These are phyloP conservation scores for Corynascus novoguineensis DNA, from an alignment of 495 filamentous ascomycete species.

Conservation along the genomic window DNA sequence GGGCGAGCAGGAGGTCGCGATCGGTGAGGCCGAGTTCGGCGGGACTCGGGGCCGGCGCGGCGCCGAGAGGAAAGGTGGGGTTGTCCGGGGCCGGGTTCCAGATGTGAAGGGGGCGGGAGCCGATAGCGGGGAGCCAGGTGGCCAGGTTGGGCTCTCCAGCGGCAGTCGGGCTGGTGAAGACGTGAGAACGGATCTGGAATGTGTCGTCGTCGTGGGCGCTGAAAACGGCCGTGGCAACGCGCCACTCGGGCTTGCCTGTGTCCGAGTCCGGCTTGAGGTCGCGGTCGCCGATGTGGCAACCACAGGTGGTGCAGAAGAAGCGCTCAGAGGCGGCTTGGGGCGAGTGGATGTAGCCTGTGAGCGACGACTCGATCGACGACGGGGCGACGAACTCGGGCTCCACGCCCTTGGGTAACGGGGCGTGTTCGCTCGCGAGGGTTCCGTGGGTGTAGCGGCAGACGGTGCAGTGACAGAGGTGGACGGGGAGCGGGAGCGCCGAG, in stretches of 20 bases:
- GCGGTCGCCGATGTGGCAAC: slow-evolving; percentile 52
- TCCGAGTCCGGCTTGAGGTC: slow-evolving; percentile 36
- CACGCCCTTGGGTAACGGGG: slow-evolving; percentile 31
- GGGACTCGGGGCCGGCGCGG: background rate
- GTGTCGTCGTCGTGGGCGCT: slow-evolving; percentile 24
- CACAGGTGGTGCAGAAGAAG: slow-evolving; percentile 66
- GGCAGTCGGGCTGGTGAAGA: slow-evolving; percentile 30
- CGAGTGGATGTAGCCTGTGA: slow-evolving; percentile 49
- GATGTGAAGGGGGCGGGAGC: slow-evolving; percentile 28
- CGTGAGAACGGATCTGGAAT: slow-evolving; percentile 38
- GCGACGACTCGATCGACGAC: slow-evolving; percentile 30
- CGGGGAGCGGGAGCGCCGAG: slow-evolving; percentile 31
- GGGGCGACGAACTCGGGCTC: slow-evolving; percentile 30
- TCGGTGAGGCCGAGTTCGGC: slow-evolving; percentile 12
- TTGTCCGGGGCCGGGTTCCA: slow-evolving; percentile 25
- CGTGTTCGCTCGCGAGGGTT: slow-evolving; percentile 50
- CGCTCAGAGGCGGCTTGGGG: slow-evolving; percentile 39
- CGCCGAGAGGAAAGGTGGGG: slow-evolving; percentile 18
- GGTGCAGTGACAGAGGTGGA: slow-evolving; percentile 60
- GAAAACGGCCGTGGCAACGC: slow-evolving; percentile 30
- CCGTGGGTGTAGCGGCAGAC: slow-evolving; percentile 57
- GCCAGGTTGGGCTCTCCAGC: slow-evolving; percentile 33
- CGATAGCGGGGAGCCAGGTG: slow-evolving; percentile 40
- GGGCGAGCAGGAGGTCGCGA: slow-evolving; percentile 29
- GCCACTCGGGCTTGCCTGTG: slow-evolving; percentile 26